Conservation (phyloP, 371 early-diverging fungal species). For the Mortierella sp. region DNA sequence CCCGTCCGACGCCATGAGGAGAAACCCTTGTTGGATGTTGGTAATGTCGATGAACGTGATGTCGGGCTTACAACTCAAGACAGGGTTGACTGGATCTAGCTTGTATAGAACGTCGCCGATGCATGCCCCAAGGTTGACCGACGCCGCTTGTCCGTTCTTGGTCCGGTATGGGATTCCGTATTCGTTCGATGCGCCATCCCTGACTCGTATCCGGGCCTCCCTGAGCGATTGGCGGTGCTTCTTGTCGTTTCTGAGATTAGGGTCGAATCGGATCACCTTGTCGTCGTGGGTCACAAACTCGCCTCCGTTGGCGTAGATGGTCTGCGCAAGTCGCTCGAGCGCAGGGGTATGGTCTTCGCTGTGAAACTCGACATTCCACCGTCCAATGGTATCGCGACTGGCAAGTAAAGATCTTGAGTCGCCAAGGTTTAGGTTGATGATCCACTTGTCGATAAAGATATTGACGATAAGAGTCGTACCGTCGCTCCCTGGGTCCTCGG, state of each 20-base stretch:
- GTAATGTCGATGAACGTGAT: slow-evolving; percentile 65
- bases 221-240: slow-evolving; percentile 69
- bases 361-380: slow-evolving; percentile 73
- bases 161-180: slow-evolving; percentile 59
- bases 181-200: slow-evolving; percentile 46
- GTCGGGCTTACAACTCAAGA: slow-evolving; percentile 73
- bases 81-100: slow-evolving; percentile 67
- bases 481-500: slow-evolving; percentile 75
- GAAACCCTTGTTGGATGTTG: slow-evolving; percentile 38
- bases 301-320: slow-evolving; percentile 75
- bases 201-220: slow-evolving; percentile 73
- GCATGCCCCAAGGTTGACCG: slow-evolving; percentile 74
- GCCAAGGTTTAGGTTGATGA: slow-evolving; percentile 87
- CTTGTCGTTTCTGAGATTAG: slow-evolving; percentile 59
- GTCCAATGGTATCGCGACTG: slow-evolving; percentile 60
- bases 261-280: slow-evolving; percentile 74
- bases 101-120: slow-evolving; percentile 79
- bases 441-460: slow-evolving; percentile 78
- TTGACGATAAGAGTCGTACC: slow-evolving; percentile 87
- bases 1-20: slow-evolving; percentile 60
- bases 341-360: slow-evolving; percentile 79
- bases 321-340: slow-evolving; percentile 72
- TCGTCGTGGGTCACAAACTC: slow-evolving; percentile 77
- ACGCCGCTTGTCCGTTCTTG: slow-evolving; percentile 65
- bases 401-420: slow-evolving; percentile 81